Conservation (phyloP, 139 green algal genomes). For the Volvox africanus region DNA sequence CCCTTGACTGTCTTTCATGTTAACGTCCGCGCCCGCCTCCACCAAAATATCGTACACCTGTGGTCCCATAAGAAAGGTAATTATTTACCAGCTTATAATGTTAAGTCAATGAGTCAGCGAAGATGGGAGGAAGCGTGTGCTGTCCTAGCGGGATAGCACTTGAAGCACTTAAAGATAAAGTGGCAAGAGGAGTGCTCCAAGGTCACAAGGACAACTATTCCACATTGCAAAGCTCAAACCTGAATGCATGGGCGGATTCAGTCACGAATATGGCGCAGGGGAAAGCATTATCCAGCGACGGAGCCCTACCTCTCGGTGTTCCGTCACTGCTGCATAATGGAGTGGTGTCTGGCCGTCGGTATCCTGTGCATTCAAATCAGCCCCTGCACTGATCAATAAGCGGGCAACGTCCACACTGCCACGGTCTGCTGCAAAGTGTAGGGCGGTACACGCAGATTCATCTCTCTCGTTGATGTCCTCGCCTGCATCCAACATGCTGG, state of each 20-base stretch:
- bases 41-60: constrained; percentile 53
- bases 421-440: constrained; percentile 84
- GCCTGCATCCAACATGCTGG: constrained; percentile 28
- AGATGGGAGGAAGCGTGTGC: no score
- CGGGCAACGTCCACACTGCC: constrained; percentile 57
- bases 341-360: constrained; percentile 68
- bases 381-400: constrained; percentile 71
- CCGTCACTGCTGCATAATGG: constrained; percentile 72
- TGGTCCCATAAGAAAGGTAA: no score
- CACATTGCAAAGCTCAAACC: no score
- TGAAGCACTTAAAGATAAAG: no score
- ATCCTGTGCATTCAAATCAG: constrained; percentile 59
- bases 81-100: no score
- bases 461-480: constrained; percentile 37
- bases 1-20: constrained; percentile 25
- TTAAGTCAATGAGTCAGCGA: no score
- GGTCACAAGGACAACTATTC: no score
- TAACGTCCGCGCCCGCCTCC: constrained; percentile 36
- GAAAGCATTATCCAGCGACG: neutral
- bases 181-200: no score
- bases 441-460: constrained; percentile 59
- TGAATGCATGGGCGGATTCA: no score
- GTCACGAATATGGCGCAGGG: no score
- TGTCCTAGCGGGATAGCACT: no score
- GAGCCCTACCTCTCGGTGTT: constrained; percentile 50